Base-by-base conservation (phyloP, 2,329 filamentous ascomycete species). In the Zasmidium cellare region DNA sequence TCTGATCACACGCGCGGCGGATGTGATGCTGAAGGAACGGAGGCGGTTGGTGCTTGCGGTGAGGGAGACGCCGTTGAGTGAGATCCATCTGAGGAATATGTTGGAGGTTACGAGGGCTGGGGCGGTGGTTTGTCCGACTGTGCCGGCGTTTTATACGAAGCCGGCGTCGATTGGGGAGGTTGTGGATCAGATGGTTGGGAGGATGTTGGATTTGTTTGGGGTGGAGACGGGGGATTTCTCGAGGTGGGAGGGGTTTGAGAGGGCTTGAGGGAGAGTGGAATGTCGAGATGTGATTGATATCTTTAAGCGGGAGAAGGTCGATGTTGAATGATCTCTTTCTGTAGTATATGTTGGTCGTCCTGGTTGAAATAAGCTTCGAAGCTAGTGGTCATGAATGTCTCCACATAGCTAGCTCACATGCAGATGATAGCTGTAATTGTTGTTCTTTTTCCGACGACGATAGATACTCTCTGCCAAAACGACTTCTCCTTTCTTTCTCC, bases 1-100 rank as follows among this genome's bases (percentile, higher is more conserved):
- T 58, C 59, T 82, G 11, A 79, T 81, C 28, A 70, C 76, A 0
- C 69, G 78, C 0, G 75, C 78, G 0, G 79, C 79, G 2, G 78
- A 79, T 57, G 79, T 82, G 1, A 75, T 69, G 53, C 63, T 82
- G 1, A 82, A 82, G 61, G 79, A 81, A 61, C 56, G 74, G 1
- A 57, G 76, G 16, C 65, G 67, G 48, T 62, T 80, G 0, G 72
- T 79, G 0, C 69, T 80, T 1, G 76, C 71, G 0, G 73, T 72
- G 3, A 64, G 79, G 1, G 79, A 81, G 62, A 80, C 77, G 1
- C 77, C 79, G 52, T 64, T 80, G 11, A 81, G 75, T 56, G 74
- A 75, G n/a, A 78, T 81, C 20, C 78, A 82, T 65, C 63, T 77
- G 14, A 58, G 72, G 1, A 80, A 80, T 57, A 82, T 82, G 79